Evolutionary conservation across 768 basidiomycete genomes (phyloP), one percentile per base, ranked within the genome.

Genomic region (Trametes sanguinea): DNA sequence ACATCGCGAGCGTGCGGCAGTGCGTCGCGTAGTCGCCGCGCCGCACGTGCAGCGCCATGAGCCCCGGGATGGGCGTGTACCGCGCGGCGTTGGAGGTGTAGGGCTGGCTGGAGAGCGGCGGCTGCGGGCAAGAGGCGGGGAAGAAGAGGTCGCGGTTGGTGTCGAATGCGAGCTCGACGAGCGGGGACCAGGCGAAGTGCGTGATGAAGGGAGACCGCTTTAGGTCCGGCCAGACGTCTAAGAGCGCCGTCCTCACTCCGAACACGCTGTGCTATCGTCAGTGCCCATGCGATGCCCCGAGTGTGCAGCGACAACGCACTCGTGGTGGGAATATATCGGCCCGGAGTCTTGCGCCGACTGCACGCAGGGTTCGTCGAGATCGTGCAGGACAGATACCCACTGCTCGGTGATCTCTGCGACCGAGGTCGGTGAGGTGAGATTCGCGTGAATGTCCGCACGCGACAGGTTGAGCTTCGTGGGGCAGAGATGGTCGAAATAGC

Each of bases 141-240:
- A 57, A 45, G 57, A 63, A 58, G 35, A 48, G 51, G 13, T 63
- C 50, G 51, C 62, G 61, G 60, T 70, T 70, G 2, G 52, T 51
- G 39, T 65, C 65, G 61, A 70, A 65, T 1, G 82, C 83, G 32
- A 73, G 69, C 33, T 75, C 74, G 14, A 85, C 82, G 50, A 83
- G 76, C 0, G 81, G 77, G 0, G 84, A 83, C 84, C 83, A 86
- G 0, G 71, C 62, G 64, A 85, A 86, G 10, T 75, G 63, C 2
- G 65, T 67, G 29, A 85, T 71, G 37, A 85, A 77, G 29, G 85
- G 84, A 0, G 84, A 84, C 6, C 73, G 63, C 6, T 67, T 67
- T 30, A 86, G 75, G 5, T 72, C 55, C 0, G 78, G 77, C 62
- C 82, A 80, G 2, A 84, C 44, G 16, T 64, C 61, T 32, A 68